Base-by-base conservation (phyloP, 257 asterid species). In the Nicotiana otophora region DNA sequence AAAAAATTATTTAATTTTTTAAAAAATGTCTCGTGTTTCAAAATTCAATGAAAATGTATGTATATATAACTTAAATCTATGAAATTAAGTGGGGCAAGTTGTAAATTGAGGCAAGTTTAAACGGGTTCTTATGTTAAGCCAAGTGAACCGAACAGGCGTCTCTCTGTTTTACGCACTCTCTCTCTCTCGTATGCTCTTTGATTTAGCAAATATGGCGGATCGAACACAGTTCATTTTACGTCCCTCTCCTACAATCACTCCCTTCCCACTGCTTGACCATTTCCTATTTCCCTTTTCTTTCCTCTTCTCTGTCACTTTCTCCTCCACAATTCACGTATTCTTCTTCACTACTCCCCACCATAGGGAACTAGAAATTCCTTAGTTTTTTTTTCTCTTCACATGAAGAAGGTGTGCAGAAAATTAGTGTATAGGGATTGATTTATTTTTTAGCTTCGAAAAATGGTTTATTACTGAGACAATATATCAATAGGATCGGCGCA, bases 211-310 rank as follows among this genome's bases (percentile, higher is more conserved):
- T 48, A 48, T 51, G 63, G 63, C 80, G 80, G 80, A 75, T 75
- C 80, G 3, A 75, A 51, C 26, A 1, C 16, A 75, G 2, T 75
- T 75, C 26, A 77, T 54, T 70, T 69, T 83, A 83, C 87, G 85
- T 82, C 84, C 85, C 54, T 83, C 86, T 89, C 97, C 93, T 90
- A 84, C 88, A 51, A 77, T 88, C 85, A 66, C 91, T 87, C 88
- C 63, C 78, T 86, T 80, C 11, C 81, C 85, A 53, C 87, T 83
- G 6, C 57, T 78, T 83, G 64, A 66, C 54, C 48, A 7, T 57
- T 67, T 82, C 90, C 65, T 60, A 63, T 70, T 80, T 77, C 72
- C 69, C 79, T 75, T 74, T 82, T 85, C 11, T 61, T 57, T 31
- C 5, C 58, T 42, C 51, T 42, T 42, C 48, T 42, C 14, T 72